Percentiles rank a stretch among this genome's conserved stretches.
Evolutionary conservation across 2,329 filamentous ascomycete species (phyloP).

Genomic region (Calonectria hongkongensis): DNA sequence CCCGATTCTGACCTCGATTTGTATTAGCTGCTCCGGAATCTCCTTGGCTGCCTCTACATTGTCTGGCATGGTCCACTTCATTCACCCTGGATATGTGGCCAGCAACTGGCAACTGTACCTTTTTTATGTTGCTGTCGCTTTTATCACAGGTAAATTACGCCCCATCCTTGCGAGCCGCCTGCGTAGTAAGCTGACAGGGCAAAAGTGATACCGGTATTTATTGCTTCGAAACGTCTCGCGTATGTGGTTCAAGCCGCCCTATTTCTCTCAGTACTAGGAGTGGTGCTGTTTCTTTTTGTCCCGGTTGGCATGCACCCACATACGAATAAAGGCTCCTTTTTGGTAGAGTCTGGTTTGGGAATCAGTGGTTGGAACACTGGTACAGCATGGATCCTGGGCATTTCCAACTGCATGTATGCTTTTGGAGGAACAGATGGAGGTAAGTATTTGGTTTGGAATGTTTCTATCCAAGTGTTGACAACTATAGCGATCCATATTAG

Average conservation of each 20-base stretch:
- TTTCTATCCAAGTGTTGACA: background rate
- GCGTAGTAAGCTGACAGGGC: background rate
- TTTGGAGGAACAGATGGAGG: constrained; percentile 42
- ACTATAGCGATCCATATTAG: constrained; percentile 39
- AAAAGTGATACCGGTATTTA: constrained; percentile 31
- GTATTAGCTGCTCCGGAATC: constrained; percentile 37
- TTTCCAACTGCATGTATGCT: constrained; percentile 42
- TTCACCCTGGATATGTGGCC: constrained; percentile 10
- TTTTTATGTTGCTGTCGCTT: constrained; percentile 29
- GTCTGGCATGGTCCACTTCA: constrained; percentile 32
- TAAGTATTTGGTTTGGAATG: background rate
- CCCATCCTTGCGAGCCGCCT: background rate
- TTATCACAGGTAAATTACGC: constrained; percentile 32
- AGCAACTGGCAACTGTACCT: constrained; percentile 38
- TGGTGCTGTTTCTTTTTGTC: constrained; percentile 31
- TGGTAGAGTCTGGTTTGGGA: constrained; percentile 28
- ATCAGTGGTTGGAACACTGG: constrained; percentile 38
- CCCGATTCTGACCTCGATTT: background rate
- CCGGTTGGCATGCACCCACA: constrained; percentile 30
- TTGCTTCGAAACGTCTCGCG: constrained; percentile 31
- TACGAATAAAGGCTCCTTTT: constrained; percentile 22
- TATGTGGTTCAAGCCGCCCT: constrained; percentile 25
- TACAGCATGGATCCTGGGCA: constrained; percentile 34
- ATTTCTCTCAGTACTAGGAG: constrained; percentile 30
- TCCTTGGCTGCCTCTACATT: constrained; percentile 28